Evolutionary conservation across 371 early-diverging fungal genomes (phyloP), one percentile per base, ranked within the genome.

Genomic region (Zancudomyces culisetae): DNA sequence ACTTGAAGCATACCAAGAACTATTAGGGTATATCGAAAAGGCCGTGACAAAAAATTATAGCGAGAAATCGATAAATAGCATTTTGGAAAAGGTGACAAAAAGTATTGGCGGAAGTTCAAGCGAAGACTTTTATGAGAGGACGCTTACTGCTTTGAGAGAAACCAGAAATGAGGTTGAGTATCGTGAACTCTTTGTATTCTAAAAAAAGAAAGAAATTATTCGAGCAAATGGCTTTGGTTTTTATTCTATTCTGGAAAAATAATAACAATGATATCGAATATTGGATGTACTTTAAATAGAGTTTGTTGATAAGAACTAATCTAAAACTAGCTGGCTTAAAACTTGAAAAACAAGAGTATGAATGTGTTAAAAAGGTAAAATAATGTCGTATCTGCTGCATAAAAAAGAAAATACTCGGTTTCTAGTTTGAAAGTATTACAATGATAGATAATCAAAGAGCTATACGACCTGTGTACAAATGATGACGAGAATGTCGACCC

Each of bases 31-130:
- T 60, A 77, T 79, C 40, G 81, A 85, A 60, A 70, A 75, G 2
- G 83, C 87, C 0, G 89, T 90, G 6, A 80, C 91, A 1, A 77
- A 87, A 51, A 92, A 90, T 69, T 85, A 91, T 55, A 81, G 86
- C 61, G 97, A 96, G 61, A 96, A 93, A 71, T 81, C 82, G 59
- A 90, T 96, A 72, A 91, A 91, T 75, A 88, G 83, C 56, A 85
- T 90, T 52, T 68, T 96, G 26, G 94, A 96, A 58, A 79, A 73
- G 49, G 79, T 89, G 15, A 81, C 90, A 2, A 62, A 73, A 8
- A 70, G 81, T 21, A 72, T 76, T 23, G 81, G 87, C 45, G 76
- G 81, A 73, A 60, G 57, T 1, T 84, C 87, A 55, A 76, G 90
- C 75, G 88, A 88, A 54, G 68, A 72, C 51, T 86, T 91, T 49